phyloP scores from a whole-genome alignment of 108 stramenopile genomes.

The Ochromonas danica region DNA sequence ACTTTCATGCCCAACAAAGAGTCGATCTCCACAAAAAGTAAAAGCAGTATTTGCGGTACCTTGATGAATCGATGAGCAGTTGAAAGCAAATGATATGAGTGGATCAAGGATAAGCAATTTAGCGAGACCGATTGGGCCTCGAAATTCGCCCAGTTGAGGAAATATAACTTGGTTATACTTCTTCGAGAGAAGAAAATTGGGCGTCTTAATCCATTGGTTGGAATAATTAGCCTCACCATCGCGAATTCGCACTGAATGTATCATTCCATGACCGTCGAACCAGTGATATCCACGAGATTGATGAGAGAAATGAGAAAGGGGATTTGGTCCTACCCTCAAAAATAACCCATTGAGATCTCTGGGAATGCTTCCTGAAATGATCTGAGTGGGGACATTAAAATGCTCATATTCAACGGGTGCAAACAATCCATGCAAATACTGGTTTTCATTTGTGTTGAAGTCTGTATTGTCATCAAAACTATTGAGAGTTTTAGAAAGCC shows the following conservation, averaged over 20 bases:
- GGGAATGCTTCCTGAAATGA: not conserved
- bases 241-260: conserved; percentile 27
- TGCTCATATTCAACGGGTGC: conserved; percentile 6
- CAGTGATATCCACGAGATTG: conserved; percentile 36
- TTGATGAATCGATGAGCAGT: not conserved
- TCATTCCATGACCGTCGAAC: conserved; percentile 39
- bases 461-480: not conserved
- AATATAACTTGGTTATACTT: conserved; percentile 5
- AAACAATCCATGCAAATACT: conserved; percentile 2
- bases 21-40: conserved; percentile 21
- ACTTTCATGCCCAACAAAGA: conserved; percentile 24
- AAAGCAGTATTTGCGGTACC: conserved; percentile 37
- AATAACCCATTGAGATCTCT: conserved; percentile 2
- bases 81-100: not conserved
- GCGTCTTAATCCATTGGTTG: conserved; percentile 37
- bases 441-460: not conserved
- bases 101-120: conserved; percentile 26
- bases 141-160: conserved; percentile 28
- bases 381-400: not conserved
- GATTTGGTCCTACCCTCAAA: conserved; percentile 36
- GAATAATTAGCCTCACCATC: conserved; percentile 31
- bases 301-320: conserved; percentile 10
- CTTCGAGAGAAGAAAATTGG: conserved; percentile 5
- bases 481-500: no score
- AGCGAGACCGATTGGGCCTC: conserved; percentile 27